phyloP scores from a whole-genome alignment of 352 stramenopile species.

The Pythium folliculosum region DNA sequence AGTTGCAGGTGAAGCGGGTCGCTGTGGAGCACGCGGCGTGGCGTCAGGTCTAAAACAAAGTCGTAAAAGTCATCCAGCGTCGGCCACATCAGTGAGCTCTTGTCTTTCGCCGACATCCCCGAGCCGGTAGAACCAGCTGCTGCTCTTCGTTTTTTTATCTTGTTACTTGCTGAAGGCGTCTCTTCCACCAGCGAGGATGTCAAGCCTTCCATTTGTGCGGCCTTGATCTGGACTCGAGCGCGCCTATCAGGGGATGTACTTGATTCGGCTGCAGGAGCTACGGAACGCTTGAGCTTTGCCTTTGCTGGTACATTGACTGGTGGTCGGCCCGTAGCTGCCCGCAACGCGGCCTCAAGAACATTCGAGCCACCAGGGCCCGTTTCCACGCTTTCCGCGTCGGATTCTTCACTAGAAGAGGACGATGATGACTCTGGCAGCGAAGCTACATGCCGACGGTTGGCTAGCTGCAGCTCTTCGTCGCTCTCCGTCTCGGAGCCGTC shows the following conservation, averaged over 20 bases:
- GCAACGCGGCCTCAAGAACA: slow-evolving; percentile 58
- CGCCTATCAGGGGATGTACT: slow-evolving; percentile 4
- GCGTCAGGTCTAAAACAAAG: slow-evolving; percentile 67
- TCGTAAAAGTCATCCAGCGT: slow-evolving; percentile 76
- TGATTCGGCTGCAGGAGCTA: not conserved
- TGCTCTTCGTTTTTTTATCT: slow-evolving; percentile 14
- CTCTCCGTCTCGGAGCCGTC: slow-evolving; percentile 24
- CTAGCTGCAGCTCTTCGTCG: slow-evolving; percentile 11
- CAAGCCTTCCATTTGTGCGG: not conserved
- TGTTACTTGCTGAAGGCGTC: not conserved
- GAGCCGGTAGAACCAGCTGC: not conserved
- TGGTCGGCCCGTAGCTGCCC: slow-evolving; percentile 21
- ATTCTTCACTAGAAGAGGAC: slow-evolving; percentile 40
- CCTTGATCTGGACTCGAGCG: not conserved
- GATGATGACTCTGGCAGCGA: slow-evolving; percentile 8
- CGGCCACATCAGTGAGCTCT: slow-evolving; percentile 71
- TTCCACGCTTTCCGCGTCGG: slow-evolving; percentile 29
- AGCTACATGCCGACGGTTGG: not conserved
- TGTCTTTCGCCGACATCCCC: slow-evolving; percentile 28
- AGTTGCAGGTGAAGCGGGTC: slow-evolving; percentile 37
- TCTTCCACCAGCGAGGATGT: not conserved
- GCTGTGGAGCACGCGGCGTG: slow-evolving; percentile 40
- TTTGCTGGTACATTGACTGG: not conserved
- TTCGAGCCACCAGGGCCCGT: slow-evolving; percentile 30
- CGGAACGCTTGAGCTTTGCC: not conserved